Evolutionary conservation across 129 eudicot species (phyloP).

Genomic region (Oenanthe sinensis): DNA sequence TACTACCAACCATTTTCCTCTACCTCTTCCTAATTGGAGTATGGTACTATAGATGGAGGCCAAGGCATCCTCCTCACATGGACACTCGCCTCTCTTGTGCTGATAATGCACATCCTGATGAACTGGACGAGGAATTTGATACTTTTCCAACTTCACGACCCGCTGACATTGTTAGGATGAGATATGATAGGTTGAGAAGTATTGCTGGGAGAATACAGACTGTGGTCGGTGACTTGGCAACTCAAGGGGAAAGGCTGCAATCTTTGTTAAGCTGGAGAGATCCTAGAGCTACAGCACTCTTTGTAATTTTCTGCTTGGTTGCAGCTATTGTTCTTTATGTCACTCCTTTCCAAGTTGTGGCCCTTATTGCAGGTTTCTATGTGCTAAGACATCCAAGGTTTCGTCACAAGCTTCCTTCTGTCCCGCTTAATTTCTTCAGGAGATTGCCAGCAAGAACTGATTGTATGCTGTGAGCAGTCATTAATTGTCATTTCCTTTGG

Average conservation of each 20-base stretch:
- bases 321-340: slow-evolving; percentile 54
- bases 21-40: slow-evolving; percentile 63
- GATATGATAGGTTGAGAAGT: slow-evolving; percentile 67
- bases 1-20: slow-evolving; percentile 58
- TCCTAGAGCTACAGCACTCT: slow-evolving; percentile 63
- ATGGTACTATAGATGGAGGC: slow-evolving; percentile 61
- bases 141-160: slow-evolving; percentile 58
- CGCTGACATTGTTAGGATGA: slow-evolving; percentile 44
- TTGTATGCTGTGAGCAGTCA: slow-evolving; percentile 43
- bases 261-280: slow-evolving; percentile 73
- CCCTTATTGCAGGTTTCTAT: slow-evolving; percentile 39
- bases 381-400: slow-evolving; percentile 65
- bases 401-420: slow-evolving; percentile 71
- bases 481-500: neutral
- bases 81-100: slow-evolving; percentile 71
- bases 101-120: slow-evolving; percentile 57
- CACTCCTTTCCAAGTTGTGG: slow-evolving; percentile 62
- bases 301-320: slow-evolving; percentile 46
- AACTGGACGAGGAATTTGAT: slow-evolving; percentile 75
- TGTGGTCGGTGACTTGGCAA: slow-evolving; percentile 71
- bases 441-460: slow-evolving; percentile 70
- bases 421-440: slow-evolving; percentile 58
- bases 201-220: slow-evolving; percentile 83
- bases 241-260: slow-evolving; percentile 75
- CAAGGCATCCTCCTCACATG: slow-evolving; percentile 81